Percentiles rank a stretch among this genome's conserved stretches.
phyloP scores from a whole-genome alignment of 192 early-diverging fungal species.

The Allomyces arbusculus region DNA sequence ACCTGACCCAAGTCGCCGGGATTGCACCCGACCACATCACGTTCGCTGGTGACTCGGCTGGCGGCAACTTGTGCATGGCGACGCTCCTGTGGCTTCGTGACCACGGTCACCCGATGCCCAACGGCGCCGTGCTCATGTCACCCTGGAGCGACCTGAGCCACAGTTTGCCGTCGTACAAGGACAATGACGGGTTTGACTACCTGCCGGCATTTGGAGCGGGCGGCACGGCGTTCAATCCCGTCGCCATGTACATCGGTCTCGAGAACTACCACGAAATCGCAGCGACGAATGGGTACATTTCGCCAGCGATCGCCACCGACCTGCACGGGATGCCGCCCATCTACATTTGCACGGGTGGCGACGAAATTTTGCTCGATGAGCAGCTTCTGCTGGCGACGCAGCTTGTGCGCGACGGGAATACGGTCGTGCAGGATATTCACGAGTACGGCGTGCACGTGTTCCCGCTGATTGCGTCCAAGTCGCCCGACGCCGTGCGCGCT shows the following conservation, averaged over 20 bases:
- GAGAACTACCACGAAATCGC: neutral
- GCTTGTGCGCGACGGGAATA: neutral
- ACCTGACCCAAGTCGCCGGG: slow-evolving; percentile 30
- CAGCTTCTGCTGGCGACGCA: neutral
- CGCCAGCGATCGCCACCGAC: neutral
- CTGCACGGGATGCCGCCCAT: neutral
- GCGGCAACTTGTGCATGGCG: slow-evolving; percentile 26
- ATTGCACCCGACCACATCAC: slow-evolving; percentile 17
- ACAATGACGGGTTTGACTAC: neutral
- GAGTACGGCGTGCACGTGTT: neutral
- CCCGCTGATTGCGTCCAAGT: neutral
- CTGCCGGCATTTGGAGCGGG: neutral
- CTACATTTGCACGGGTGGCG: neutral
- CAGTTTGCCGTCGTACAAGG: neutral
- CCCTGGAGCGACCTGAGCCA: slow-evolving; percentile 32
- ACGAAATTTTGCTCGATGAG: neutral
- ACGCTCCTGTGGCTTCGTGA: slow-evolving; percentile 33
- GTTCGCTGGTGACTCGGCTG: slow-evolving; percentile 28
- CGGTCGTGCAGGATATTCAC: neutral
- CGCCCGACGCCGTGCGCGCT: neutral
- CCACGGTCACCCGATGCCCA: slow-evolving; percentile 28
- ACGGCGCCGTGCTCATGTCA: slow-evolving; percentile 27
- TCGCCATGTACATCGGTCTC: neutral
- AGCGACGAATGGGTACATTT: neutral
- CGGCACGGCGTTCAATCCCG: neutral